Base-by-base conservation (phyloP, 495 filamentous ascomycete species). In the Penicillium lagena region DNA sequence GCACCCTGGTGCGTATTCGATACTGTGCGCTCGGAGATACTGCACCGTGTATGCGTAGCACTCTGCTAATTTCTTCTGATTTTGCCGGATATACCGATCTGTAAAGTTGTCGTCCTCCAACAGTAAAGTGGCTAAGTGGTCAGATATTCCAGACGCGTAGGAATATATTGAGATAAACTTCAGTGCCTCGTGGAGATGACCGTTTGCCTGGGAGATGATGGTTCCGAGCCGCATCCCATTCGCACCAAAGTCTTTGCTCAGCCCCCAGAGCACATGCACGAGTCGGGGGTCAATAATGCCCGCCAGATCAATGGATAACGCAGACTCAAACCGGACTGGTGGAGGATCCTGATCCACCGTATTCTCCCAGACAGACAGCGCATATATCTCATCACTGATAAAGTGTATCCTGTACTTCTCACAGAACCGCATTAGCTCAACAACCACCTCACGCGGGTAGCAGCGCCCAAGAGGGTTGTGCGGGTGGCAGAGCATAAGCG, bases 371-470 rank as follows among this genome's bases (percentile, higher is more conserved):
- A 76, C 60, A 0, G 73, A 78, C 12, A 81, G 53, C 0, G 76
- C 81, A 51, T 83, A 83, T 10, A 85, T 74, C 52, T 86, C 82
- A 41, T 86, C 82, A 35, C 72, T 74, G 39, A 85, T 69, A 2
- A 85, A 50, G 45, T 85, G 80, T 1, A 86, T 60, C 12, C 64
- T 54, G 45, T 80, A 66, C 29, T 72, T 67, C 15, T 73, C 61
- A 42, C 81, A 85, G 6, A 84, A 50, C 8, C 54, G 55, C 65
- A 81, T 67, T 27, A 79, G 56, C 12, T 48, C 63, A 9, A 67
- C 47, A 0, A 84, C 46, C 0, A 66, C 65, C 11, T 76, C 63
- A 12, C 54, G 61, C 0, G 77, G 52, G 47, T 82, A 84, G 57
- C 78, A 83, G 29, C 64, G 60, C 34, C 80, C 75, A 1, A 81